A percentile compares a stretch with the other conserved stretches of the same genome.
Evolutionary conservation across 495 filamentous ascomycete species (phyloP).

Genomic region (Talaromyces borbonicus): DNA sequence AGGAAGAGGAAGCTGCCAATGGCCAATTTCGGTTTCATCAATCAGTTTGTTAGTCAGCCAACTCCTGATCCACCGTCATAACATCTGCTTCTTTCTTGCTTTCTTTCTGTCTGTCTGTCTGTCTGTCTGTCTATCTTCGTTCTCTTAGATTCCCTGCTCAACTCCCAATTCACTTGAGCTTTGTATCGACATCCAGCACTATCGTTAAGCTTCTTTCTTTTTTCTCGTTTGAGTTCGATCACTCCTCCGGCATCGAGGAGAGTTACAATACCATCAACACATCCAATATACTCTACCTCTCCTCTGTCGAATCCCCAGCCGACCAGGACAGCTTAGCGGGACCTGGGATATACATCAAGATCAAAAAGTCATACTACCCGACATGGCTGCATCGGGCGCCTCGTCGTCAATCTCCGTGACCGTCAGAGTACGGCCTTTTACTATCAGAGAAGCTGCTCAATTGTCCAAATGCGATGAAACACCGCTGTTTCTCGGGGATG

Average conservation of each 20-base stretch:
- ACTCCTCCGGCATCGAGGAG: conserved; percentile 3
- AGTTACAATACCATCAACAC: neutral
- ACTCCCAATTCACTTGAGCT: neutral
- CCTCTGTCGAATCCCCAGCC: neutral
- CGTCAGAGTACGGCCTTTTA: conserved; percentile 94
- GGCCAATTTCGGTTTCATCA: conserved; percentile 1
- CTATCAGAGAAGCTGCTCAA: conserved; percentile 54
- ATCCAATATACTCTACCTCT: too few species aligned
- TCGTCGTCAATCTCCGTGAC: conserved; percentile 59
- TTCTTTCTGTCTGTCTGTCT: too few species aligned
- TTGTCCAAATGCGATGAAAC: conserved; percentile 71
- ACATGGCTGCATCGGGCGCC: conserved; percentile 46
- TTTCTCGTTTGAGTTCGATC: neutral
- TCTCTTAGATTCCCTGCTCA: neutral
- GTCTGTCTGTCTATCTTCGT: too few species aligned
- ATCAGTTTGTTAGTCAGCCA: neutral
- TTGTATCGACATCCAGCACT: neutral
- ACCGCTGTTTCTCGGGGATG: conserved; percentile 88
- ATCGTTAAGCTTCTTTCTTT: neutral
- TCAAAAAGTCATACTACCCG: conserved; percentile 9
- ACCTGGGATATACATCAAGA: neutral
- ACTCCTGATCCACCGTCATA: conserved; percentile 1
- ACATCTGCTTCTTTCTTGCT: too few species aligned
- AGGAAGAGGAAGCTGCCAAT: too few species aligned
- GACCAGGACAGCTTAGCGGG: neutral